A percentile compares a stretch with the other conserved stretches of the same genome.
These are phyloP conservation scores for Protomyces macrosporus DNA, from an alignment of 1,139 yeast species.

Conservation along the genomic window DNA sequence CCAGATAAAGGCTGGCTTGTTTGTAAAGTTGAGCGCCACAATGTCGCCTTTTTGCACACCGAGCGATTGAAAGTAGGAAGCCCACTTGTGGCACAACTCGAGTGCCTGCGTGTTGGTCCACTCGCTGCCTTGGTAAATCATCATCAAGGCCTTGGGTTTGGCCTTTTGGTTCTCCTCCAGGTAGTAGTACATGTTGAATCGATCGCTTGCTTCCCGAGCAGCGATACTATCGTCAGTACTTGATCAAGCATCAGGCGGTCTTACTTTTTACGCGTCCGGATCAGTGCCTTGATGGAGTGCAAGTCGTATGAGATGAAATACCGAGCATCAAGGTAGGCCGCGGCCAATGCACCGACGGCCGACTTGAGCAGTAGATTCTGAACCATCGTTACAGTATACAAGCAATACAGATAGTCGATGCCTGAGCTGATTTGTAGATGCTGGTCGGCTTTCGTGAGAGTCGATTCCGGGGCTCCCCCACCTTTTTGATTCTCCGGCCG, in stretches of 20 bases:
- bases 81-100: conserved; percentile 4
- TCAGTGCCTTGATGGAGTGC: conserved; percentile 15
- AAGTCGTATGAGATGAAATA: conserved; percentile 9
- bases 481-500: too few relatives aligned
- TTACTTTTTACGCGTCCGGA: conserved; percentile 3
- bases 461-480: too few relatives aligned
- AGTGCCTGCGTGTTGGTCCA: conserved; percentile 15
- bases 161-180: conserved; percentile 2
- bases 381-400: background rate
- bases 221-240: conserved; percentile 1
- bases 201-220: background rate
- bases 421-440: too few relatives aligned
- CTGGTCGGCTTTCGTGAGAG: too few relatives aligned
- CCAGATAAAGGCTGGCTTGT: conserved; percentile 19
- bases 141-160: conserved; percentile 10
- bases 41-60: conserved; percentile 12
- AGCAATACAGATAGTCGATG: background rate
- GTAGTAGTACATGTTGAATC: conserved; percentile 9
- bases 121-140: conserved; percentile 15
- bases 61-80: conserved; percentile 9
- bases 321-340: conserved; percentile 23
- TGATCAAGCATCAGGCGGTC: background rate
- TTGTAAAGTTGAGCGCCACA: conserved; percentile 20
- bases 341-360: conserved; percentile 10
- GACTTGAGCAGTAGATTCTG: background rate